Conservation (phyloP, 2,329 filamentous ascomycete species). For the Trichoderma semiorbis region DNA sequence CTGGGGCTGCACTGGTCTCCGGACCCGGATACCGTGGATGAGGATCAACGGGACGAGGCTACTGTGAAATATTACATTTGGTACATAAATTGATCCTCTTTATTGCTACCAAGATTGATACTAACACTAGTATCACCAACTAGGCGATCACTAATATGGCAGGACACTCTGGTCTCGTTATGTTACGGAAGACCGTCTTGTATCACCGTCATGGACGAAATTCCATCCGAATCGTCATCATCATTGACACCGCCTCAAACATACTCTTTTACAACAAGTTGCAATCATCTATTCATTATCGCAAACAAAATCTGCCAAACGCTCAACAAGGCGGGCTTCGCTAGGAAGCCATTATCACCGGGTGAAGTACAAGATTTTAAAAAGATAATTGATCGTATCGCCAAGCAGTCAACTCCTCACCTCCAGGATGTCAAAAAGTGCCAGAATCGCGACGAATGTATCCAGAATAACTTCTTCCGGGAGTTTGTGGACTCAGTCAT, state of each 20-base stretch:
- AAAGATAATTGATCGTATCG: background rate
- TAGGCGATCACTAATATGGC: constrained; percentile 9
- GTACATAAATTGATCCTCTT: background rate
- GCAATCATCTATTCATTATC: background rate
- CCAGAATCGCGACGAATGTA: background rate
- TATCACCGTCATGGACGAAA: background rate
- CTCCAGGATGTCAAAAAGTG: background rate
- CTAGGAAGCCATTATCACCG: background rate
- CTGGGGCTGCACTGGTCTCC: background rate
- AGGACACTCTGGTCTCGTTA: background rate
- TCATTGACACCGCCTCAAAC: background rate
- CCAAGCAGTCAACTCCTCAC: background rate
- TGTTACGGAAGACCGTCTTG: background rate
- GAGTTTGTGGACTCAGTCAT: background rate
- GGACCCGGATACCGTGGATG: background rate
- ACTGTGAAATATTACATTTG: constrained; percentile 1
- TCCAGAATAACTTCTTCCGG: background rate
- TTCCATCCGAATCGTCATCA: background rate
- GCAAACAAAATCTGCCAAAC: constrained; percentile 3
- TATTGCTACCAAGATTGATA: background rate
- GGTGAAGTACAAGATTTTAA: background rate
- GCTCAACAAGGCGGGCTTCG: background rate
- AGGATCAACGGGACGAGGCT: background rate
- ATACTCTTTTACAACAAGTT: background rate
- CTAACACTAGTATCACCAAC: background rate